These are phyloP conservation scores for Fusarium chaquense DNA, from an alignment of 2,329 filamentous ascomycete species.

Conservation along the genomic window DNA sequence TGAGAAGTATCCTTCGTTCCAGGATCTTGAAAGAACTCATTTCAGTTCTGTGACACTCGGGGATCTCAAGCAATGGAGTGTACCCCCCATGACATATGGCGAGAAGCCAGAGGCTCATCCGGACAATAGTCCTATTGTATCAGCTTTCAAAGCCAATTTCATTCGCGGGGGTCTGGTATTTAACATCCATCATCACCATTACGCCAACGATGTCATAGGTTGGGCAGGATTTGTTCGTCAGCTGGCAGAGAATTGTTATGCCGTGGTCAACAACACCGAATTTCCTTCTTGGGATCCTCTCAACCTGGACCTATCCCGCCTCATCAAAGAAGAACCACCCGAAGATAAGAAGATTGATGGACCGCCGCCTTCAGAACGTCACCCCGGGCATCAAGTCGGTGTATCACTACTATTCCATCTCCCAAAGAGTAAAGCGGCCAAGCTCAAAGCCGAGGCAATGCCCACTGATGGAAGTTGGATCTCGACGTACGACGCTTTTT, in stretches of 20 bases:
- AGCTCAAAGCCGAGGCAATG: conserved; percentile 54
- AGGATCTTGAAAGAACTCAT: conserved; percentile 53
- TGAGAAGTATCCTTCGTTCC: conserved; percentile 51
- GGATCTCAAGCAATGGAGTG: conserved; percentile 51
- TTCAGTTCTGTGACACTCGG: conserved; percentile 52
- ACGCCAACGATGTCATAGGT: conserved; percentile 57
- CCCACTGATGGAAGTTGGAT: conserved; percentile 55
- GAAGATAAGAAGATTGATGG: conserved; percentile 50
- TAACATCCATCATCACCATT: conserved; percentile 58
- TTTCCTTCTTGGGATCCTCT: conserved; percentile 54
- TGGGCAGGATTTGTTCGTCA: conserved; percentile 55
- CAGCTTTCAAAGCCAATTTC: conserved; percentile 58
- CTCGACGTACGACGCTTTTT: conserved; percentile 61
- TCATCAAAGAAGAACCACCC: conserved; percentile 48
- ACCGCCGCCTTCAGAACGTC: conserved; percentile 45
- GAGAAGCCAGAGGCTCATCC: conserved; percentile 55
- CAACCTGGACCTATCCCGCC: conserved; percentile 52
- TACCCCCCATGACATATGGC: conserved; percentile 55
- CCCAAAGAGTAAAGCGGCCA: conserved; percentile 57
- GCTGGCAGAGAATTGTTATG: conserved; percentile 58
- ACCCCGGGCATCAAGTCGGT: conserved; percentile 47
- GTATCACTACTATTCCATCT: conserved; percentile 57
- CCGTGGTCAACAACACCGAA: conserved; percentile 46
- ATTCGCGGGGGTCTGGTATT: conserved; percentile 57
- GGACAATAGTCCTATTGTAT: conserved; percentile 49